Percentiles rank a stretch among this genome's conserved stretches.
Conservation (phyloP, 768 basidiomycete genomes). For the Dacryopinax primogenitus region DNA sequence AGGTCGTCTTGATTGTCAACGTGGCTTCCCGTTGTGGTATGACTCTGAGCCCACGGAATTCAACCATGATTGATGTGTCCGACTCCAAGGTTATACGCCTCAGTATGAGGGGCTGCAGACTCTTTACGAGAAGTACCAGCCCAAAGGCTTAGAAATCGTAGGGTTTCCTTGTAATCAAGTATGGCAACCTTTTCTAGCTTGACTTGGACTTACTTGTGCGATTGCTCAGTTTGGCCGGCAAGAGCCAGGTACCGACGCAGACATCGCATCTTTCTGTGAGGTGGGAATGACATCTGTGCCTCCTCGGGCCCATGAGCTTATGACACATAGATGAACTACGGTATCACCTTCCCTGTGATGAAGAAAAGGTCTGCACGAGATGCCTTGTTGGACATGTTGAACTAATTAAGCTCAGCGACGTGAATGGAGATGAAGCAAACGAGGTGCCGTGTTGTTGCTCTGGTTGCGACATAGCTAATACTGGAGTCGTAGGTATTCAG, state of each 20-base stretch:
- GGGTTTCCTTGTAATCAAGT: constrained; percentile 91
- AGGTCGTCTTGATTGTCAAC: constrained; percentile 30
- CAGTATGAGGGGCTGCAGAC: constrained; percentile 54
- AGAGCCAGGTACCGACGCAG: constrained; percentile 70
- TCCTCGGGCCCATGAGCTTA: constrained; percentile 20
- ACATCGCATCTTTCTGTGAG: constrained; percentile 34
- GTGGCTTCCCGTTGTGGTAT: constrained; percentile 27
- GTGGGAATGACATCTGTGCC: constrained; percentile 12
- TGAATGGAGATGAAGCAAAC: constrained; percentile 77
- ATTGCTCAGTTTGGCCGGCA: constrained; percentile 59
- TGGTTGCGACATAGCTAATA: neutral
- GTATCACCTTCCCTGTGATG: constrained; percentile 82
- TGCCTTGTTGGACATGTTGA: neutral
- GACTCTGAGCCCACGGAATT: neutral
- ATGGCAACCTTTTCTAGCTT: constrained; percentile 5
- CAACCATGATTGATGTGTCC: neutral
- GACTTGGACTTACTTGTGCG: neutral
- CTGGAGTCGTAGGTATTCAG: constrained; percentile 41
- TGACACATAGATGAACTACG: constrained; percentile 72
- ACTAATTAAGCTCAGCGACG: constrained; percentile 35
- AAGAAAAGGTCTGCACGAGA: constrained; percentile 46
- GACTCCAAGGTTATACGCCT: neutral
- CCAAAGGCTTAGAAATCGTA: constrained; percentile 59
- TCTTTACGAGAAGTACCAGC: constrained; percentile 70
- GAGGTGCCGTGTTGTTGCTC: constrained; percentile 26